Evolutionary conservation across 2,329 filamentous ascomycete species (phyloP).

Genomic region (Fusarium nisikadoi): DNA sequence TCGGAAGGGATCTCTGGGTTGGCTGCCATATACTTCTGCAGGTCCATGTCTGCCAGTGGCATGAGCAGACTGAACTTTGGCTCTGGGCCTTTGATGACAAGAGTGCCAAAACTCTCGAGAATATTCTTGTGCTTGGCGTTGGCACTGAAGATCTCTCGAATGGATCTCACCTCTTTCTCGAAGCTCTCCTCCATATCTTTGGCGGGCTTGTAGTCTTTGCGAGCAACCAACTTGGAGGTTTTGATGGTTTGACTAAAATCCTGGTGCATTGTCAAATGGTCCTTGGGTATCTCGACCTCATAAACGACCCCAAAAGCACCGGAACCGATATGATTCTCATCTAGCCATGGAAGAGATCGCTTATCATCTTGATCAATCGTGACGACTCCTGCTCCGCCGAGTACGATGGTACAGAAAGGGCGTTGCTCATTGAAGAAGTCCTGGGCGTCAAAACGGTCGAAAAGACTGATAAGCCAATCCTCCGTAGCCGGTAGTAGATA

Average conservation of each 20-base stretch:
- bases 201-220: neutral
- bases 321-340: neutral
- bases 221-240: neutral
- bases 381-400: neutral
- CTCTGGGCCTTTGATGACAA: neutral
- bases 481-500: neutral
- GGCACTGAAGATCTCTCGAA: neutral
- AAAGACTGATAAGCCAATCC: rapidly evolving
- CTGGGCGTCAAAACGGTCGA: neutral
- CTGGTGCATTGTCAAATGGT: neutral
- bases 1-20: rapidly evolving
- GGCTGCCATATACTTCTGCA: neutral
- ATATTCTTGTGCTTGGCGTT: neutral
- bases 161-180: neutral
- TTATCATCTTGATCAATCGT: neutral
- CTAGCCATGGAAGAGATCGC: neutral
- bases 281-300: neutral
- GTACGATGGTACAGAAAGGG: neutral
- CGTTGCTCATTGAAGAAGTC: neutral
- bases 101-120: neutral
- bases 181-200: neutral
- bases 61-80: neutral
- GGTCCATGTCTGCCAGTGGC: neutral
- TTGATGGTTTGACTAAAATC: neutral
- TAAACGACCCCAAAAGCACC: neutral